Percentiles rank a stretch among this genome's conserved stretches.
Evolutionary conservation across 2,329 filamentous ascomycete species (phyloP).

Genomic region (Alternaria longipes): DNA sequence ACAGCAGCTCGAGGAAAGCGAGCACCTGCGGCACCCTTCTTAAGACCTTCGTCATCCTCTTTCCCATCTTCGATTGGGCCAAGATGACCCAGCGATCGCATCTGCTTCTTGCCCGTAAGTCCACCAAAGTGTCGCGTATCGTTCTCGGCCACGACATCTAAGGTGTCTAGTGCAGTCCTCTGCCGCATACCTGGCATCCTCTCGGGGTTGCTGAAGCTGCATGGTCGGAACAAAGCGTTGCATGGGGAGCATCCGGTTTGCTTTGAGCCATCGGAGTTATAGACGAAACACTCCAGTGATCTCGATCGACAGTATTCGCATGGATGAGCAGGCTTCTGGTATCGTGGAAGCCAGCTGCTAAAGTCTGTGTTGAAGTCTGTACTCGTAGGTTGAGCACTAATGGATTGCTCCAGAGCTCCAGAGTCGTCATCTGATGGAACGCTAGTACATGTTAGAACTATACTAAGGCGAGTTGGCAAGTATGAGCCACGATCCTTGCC

Average conservation of each 20-base stretch:
- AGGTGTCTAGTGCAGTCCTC: slow-evolving; percentile 56
- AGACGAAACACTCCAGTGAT: slow-evolving; percentile 59
- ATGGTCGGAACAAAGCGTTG: slow-evolving; percentile 58
- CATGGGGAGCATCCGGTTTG: slow-evolving; percentile 58
- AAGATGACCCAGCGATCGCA: slow-evolving; percentile 48
- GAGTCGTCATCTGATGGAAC: slow-evolving; percentile 5
- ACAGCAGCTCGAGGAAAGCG: slow-evolving; percentile 82
- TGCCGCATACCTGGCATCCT: slow-evolving; percentile 42
- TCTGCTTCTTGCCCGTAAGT: slow-evolving; percentile 50
- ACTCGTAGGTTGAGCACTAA: slow-evolving; percentile 15
- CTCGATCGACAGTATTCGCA: slow-evolving; percentile 60
- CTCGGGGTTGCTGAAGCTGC: slow-evolving; percentile 56
- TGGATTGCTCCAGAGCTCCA: slow-evolving; percentile 13
- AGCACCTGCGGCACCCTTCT: slow-evolving; percentile 47
- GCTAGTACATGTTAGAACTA: slow-evolving; percentile 20
- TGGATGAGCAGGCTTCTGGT: slow-evolving; percentile 55
- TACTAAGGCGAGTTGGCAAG: background rate
- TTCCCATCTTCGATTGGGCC: slow-evolving; percentile 48
- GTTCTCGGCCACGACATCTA: slow-evolving; percentile 59
- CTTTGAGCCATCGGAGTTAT: slow-evolving; percentile 49
- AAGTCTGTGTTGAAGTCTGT: slow-evolving; percentile 54
- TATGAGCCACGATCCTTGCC: background rate
- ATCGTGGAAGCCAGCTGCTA: slow-evolving; percentile 58
- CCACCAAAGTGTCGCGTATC: slow-evolving; percentile 42
- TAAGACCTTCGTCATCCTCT: slow-evolving; percentile 37